phyloP scores from a whole-genome alignment of 1,139 yeast genomes.

The Ogataea hybrid region DNA sequence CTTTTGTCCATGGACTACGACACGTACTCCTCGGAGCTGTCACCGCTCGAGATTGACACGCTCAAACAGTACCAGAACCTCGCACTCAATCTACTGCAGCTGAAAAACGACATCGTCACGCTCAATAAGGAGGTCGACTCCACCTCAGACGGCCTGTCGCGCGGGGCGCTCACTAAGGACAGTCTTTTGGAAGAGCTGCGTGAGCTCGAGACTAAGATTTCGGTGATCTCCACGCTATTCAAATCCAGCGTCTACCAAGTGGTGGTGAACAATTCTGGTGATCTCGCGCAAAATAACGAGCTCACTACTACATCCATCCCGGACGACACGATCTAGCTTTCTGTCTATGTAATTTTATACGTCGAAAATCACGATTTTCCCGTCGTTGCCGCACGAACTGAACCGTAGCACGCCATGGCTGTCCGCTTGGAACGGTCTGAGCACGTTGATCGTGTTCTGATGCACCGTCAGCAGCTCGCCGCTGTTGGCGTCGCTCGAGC shows the following conservation, averaged over 20 bases:
- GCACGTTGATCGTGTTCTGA: constrained; percentile 81
- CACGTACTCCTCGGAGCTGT: constrained; percentile 21
- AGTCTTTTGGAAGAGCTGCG: constrained; percentile 44
- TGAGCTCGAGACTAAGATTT: constrained; percentile 60
- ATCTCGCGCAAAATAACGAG: constrained; percentile 16
- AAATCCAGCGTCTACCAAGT: constrained; percentile 62
- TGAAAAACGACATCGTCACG: constrained; percentile 23
- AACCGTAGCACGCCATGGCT: constrained; percentile 47
- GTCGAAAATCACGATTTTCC: constrained; percentile 74
- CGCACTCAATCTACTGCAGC: constrained; percentile 39
- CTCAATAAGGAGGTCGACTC: constrained; percentile 21
- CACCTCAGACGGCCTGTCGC: constrained; percentile 6
- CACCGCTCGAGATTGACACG: constrained; percentile 23
- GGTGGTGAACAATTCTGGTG: constrained; percentile 40
- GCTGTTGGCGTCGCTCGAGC: constrained; percentile 58
- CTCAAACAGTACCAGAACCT: constrained; percentile 45
- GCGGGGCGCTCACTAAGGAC: constrained; percentile 8
- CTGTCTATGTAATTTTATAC: constrained; percentile 24
- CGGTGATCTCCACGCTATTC: constrained; percentile 62
- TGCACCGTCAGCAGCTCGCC: constrained; percentile 71
- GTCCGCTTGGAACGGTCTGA: constrained; percentile 47
- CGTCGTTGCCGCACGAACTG: constrained; percentile 82
- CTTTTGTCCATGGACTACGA: constrained; percentile 21
- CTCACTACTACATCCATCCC: constrained; percentile 17
- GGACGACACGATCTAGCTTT: constrained; percentile 10